Conservation (phyloP, 768 basidiomycete species). For the Boletus rubropictus region DNA sequence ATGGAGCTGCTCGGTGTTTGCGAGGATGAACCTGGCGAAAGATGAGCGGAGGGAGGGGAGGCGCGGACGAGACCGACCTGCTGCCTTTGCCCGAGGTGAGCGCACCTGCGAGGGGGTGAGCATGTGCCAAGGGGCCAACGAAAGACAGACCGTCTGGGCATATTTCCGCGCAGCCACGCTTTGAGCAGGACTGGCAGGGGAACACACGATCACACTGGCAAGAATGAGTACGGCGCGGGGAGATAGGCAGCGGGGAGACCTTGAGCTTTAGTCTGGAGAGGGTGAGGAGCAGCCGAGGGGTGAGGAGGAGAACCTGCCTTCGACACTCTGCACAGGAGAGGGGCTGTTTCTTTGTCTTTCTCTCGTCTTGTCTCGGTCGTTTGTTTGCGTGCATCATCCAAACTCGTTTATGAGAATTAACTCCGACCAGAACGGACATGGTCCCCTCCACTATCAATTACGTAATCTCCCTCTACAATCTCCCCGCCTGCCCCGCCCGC, state of each 20-base stretch:
- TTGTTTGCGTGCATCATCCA: constrained; percentile 31
- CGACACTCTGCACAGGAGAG: constrained; percentile 62
- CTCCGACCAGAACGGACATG: constrained; percentile 26
- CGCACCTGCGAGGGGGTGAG: constrained; percentile 37
- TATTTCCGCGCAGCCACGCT: constrained; percentile 58
- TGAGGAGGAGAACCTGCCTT: constrained; percentile 18
- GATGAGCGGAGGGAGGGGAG: constrained; percentile 6
- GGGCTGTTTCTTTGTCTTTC: constrained; percentile 35
- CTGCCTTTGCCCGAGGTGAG: constrained; percentile 60
- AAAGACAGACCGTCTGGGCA: constrained; percentile 48
- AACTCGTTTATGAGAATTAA: constrained; percentile 6
- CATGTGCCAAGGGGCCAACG: neutral
- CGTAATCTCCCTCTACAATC: constrained; percentile 12
- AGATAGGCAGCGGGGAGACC: constrained; percentile 26
- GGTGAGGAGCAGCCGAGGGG: neutral
- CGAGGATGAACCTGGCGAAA: constrained; percentile 53
- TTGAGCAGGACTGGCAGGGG: constrained; percentile 62
- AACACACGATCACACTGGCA: constrained; percentile 57
- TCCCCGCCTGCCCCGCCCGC: constrained; percentile 32
- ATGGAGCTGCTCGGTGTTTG: constrained; percentile 61
- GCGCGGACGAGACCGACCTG: constrained; percentile 36
- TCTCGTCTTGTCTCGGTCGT: constrained; percentile 38
- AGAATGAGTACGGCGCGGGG: constrained; percentile 5
- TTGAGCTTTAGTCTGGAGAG: constrained; percentile 46
- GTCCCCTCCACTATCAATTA: constrained; percentile 21